phyloP scores from a whole-genome alignment of 352 stramenopile genomes.

The Globisporangium solare region DNA sequence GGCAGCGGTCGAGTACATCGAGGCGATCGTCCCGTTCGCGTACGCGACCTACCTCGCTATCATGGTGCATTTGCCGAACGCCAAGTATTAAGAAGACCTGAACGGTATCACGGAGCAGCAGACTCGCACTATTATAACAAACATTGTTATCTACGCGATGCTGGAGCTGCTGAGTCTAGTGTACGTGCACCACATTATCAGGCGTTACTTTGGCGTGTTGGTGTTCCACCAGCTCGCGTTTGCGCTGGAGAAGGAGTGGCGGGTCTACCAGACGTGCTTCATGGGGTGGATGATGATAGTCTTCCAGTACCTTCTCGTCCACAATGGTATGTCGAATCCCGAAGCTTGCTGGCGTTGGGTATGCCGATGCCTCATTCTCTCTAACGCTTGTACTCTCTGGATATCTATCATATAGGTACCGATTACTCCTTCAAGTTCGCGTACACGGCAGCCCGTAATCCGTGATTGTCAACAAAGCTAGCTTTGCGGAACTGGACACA shows the following conservation, averaged over 20 bases:
- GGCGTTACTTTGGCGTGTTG: too few relatives aligned
- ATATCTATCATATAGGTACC: too few relatives aligned
- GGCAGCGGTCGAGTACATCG: constrained; percentile 28
- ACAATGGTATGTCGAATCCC: too few relatives aligned
- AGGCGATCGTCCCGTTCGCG: constrained; percentile 24
- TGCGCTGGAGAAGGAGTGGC: constrained; percentile 26
- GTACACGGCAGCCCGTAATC: too few relatives aligned
- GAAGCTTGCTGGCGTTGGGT: too few relatives aligned
- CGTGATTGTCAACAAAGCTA: too few relatives aligned
- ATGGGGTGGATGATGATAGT: constrained; percentile 23
- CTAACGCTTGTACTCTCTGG: too few relatives aligned
- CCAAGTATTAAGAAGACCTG: constrained; percentile 25
- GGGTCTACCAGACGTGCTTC: constrained; percentile 27
- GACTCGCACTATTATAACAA: constrained; percentile 2
- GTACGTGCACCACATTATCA: constrained; percentile 11
- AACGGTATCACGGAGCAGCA: constrained; percentile 5
- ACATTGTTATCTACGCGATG: constrained; percentile 16
- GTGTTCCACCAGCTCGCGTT: constrained; percentile 27
- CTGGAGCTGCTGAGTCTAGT: constrained; percentile 26
- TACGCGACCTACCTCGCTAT: constrained; percentile 24
- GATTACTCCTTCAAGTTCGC: too few relatives aligned
- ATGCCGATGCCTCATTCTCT: too few relatives aligned
- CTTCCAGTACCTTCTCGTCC: constrained; percentile 24
- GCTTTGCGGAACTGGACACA: too few relatives aligned
- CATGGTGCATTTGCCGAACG: constrained; percentile 27